Conservation (phyloP, 495 filamentous ascomycete species). For the Penicillium turbatum region DNA sequence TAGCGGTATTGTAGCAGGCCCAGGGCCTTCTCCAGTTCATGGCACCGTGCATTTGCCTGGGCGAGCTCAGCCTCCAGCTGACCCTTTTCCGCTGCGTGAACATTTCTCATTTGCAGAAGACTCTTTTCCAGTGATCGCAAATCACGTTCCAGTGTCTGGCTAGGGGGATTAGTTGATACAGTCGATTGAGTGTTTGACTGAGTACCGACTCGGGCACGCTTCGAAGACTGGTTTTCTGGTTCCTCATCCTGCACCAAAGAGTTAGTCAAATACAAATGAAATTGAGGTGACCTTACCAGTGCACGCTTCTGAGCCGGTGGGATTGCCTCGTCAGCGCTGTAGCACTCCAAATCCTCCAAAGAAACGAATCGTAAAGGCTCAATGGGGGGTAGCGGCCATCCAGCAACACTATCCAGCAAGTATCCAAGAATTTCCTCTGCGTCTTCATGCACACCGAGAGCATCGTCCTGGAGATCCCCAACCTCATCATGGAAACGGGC, state of each 20-base stretch:
- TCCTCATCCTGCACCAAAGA: slow-evolving; percentile 26
- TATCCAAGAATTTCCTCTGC: slow-evolving; percentile 44
- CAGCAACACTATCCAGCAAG: slow-evolving; percentile 30
- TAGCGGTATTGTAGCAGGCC: slow-evolving; percentile 41
- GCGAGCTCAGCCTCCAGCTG: slow-evolving; percentile 26
- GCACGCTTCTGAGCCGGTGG: slow-evolving; percentile 29
- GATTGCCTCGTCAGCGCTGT: slow-evolving; percentile 13
- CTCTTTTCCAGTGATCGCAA: slow-evolving; percentile 32
- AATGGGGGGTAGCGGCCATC: slow-evolving; percentile 44
- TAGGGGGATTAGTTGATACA: slow-evolving; percentile 30
- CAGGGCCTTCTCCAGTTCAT: slow-evolving; percentile 28
- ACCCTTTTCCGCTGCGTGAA: slow-evolving; percentile 29
- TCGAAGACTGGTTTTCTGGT: slow-evolving; percentile 22
- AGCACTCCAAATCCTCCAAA: slow-evolving; percentile 22
- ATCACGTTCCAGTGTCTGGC: slow-evolving; percentile 31
- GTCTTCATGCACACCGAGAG: slow-evolving; percentile 40
- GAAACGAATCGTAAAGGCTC: slow-evolving; percentile 34
- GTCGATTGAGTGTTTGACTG: slow-evolving; percentile 35
- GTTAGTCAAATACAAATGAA: slow-evolving; percentile 6
- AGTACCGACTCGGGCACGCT: slow-evolving; percentile 30
- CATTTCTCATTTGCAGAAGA: slow-evolving; percentile 33
- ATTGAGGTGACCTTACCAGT: slow-evolving; percentile 28
- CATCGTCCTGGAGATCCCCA: slow-evolving; percentile 47
- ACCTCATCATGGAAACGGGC: slow-evolving; percentile 40
- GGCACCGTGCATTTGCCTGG: slow-evolving; percentile 18